Base-by-base conservation (phyloP, 371 early-diverging fungal genomes). In the Capillidium rhysosporum region DNA sequence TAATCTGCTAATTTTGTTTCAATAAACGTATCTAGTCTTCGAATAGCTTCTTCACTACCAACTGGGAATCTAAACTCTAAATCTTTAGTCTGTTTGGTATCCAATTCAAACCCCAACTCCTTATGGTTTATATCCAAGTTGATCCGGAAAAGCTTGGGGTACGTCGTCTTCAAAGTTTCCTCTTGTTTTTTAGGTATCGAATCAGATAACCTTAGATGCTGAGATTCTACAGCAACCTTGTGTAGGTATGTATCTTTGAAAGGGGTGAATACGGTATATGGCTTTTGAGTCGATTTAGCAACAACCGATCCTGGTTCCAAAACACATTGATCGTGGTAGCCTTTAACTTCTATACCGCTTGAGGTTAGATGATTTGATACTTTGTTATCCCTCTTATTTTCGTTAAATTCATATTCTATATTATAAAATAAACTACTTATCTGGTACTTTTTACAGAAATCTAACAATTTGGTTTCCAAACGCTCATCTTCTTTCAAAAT, bases 291-390 rank as follows among this genome's bases (percentile, higher is more conserved):
- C 58, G 70, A 58, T 67, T 71, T 64, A 26, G 64, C 69, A 53
- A 48, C 34, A 2, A 76, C 47, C 7, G 57, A 51, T 9, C 69
- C 66, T 1, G 82, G 79, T 7, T 57, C 55, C 0, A 77, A 60
- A 25, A 77, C 57, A 49, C 71, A 73, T 57, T 79, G 77, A 52
- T 74, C 75, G 29, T 79, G 69, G 31, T 25, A 59, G 3, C 41
- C 56, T 20, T 56, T 40, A 23, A 67, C 62, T 34, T 58, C 51
- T 9, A 70, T 56, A 28, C 55, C 56, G 1, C 52, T 23, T 0
- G 28, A 7, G 31, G 54, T 47, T 7, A 40, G 14, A 16, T 65
- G 44, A 9, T 44, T 57, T 5, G 21, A 58, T 29, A 61, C 56
- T 0, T 39, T 43, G 0, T 16, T 28, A 34, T 68, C 67, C 9